Percentiles rank a stretch among this genome's conserved stretches.
Evolutionary conservation across 2,329 filamentous ascomycete genomes (phyloP).

Genomic region (Mycosphaerelloides madeirae): DNA sequence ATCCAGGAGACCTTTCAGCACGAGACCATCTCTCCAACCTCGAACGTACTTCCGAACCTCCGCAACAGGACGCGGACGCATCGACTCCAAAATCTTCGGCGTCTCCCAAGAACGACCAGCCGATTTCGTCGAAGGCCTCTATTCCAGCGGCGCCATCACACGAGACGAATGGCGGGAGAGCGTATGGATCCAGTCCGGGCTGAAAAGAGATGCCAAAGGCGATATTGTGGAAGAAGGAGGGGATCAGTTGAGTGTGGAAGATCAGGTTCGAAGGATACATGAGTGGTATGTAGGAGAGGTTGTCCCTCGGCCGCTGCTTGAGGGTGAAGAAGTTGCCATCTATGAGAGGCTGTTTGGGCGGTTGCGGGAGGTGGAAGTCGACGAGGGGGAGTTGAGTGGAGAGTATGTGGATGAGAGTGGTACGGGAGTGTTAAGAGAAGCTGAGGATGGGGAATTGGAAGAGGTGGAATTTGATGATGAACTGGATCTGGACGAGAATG

Average conservation of each 20-base stretch:
- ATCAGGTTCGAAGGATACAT: conserved; percentile 11
- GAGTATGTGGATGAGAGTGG: conserved; percentile 38
- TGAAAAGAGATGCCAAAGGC: conserved; percentile 2
- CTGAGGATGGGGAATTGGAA: conserved; percentile 46
- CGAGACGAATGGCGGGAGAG: conserved; percentile 18
- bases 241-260: conserved; percentile 6
- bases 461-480: conserved; percentile 53
- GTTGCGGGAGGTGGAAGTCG: conserved; percentile 44
- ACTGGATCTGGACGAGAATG: neutral
- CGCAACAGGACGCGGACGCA: no score
- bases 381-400: conserved; percentile 26
- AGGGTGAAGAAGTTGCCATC: conserved; percentile 63
- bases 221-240: neutral
- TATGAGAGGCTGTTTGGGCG: conserved; percentile 80
- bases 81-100: no score
- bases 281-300: conserved; percentile 51
- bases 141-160: conserved; percentile 15
- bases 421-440: conserved; percentile 48
- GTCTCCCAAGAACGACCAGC: no score
- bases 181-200: conserved; percentile 13
- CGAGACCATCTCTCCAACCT: no score
- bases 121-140: conserved; percentile 12
- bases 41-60: no score
- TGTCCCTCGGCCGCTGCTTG: conserved; percentile 67
- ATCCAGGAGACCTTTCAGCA: no score